Conservation (phyloP, 352 stramenopile species). For the Globisporangium orthogonon region DNA sequence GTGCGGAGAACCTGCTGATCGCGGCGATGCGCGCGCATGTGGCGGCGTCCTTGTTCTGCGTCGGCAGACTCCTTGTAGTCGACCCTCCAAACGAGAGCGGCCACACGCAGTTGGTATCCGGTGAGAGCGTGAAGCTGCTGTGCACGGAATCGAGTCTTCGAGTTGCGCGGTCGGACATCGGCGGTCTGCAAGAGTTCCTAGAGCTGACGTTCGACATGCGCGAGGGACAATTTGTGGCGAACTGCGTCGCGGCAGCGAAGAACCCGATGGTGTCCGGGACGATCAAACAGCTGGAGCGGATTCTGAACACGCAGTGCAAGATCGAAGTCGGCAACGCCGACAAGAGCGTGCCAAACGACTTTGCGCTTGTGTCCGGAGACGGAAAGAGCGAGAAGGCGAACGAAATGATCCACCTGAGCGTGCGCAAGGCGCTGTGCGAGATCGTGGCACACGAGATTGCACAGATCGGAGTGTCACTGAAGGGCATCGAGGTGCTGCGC, state of each 20-base stretch:
- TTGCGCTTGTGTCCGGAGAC: conserved; percentile 65
- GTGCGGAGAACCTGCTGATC: conserved; percentile 68
- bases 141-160: conserved; percentile 56
- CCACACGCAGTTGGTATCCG: conserved; percentile 57
- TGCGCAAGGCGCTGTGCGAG: conserved; percentile 70
- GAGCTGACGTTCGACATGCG: conserved; percentile 81
- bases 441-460: conserved; percentile 82
- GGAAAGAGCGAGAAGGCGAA: conserved; percentile 66
- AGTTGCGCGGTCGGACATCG: conserved; percentile 65
- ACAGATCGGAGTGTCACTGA: conserved; percentile 65
- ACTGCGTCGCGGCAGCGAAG: conserved; percentile 58
- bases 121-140: conserved; percentile 61
- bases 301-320: conserved; percentile 76
- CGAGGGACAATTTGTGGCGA: conserved; percentile 60
- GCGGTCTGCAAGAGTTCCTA: conserved; percentile 66
- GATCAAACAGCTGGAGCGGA: conserved; percentile 58
- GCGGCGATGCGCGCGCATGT: conserved; percentile 73
- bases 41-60: conserved; percentile 59
- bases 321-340: conserved; percentile 51
- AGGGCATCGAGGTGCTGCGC: conserved; percentile 75
- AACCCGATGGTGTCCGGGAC: conserved; percentile 43
- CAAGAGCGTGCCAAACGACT: conserved; percentile 44
- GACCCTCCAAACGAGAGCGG: conserved; percentile 51
- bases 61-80: conserved; percentile 64
- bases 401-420: conserved; percentile 60